Evolutionary conservation across 1,139 yeast species (phyloP), one percentile per base, ranked within the genome.

Genomic region (Candida sojae): DNA sequence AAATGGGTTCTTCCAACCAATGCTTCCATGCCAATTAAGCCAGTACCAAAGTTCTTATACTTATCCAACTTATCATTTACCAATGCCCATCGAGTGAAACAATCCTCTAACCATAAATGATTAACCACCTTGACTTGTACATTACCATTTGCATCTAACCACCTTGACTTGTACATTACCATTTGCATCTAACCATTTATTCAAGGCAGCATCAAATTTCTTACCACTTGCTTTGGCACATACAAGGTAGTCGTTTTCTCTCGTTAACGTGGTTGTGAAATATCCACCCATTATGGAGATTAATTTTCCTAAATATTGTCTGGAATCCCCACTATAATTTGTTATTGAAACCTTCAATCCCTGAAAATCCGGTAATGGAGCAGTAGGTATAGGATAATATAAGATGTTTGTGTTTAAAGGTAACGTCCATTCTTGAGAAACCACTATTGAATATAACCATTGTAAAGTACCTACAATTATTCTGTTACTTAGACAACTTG

Each of bases 71-170:
- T 59, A 21, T 67, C 71, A 41, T 82, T 79, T 56, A 80, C 72
- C 5, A 75, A 57, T 41, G 66, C 64, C 92, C 95, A 86, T 41
- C 74, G 66, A 0, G 84, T 73, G 60, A 75, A 87, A 46, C 88
- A 79, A 50, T 88, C 95, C 61, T 93, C 98, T n/a, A 93, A 67
- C 99, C 99, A 93, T 17, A 85, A 60, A 63, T 89, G 96, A 59
- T 87, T 91, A 0, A 89, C 86, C 1, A 87, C 64, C 33, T 68
- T 69, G 28, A 85, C 77, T 7, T 70, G 68, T 1, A 77, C 68
- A 4, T 59, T 47, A 0, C 66, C 67, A 37, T 61, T 46, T 10
- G 51, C 54, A 45, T 59, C 61, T 6, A 62, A 60, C 70, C 83
- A 79, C 64, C 33, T 68, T 69, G 28, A 85, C 77, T 7, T 70